Base-by-base conservation (phyloP, 345 rosid genomes). In the Excoecaria cochinchinensis region DNA sequence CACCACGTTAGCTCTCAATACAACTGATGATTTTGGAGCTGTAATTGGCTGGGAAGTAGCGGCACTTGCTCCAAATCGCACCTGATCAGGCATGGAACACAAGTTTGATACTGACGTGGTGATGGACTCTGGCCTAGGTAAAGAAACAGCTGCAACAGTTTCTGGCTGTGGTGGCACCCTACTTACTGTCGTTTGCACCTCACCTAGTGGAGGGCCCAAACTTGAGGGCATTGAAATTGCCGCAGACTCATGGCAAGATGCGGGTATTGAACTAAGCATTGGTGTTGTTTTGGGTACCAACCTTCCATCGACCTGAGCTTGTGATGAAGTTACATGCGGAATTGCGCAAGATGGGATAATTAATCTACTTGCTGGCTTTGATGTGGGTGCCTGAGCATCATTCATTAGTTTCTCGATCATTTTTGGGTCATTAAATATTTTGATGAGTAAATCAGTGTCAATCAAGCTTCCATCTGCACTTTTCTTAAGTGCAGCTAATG, bases 391-490 rank as follows among this genome's bases (percentile, higher is more conserved):
- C 76, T 74, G 74, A 69, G 36, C 44, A 64, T 70, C 72, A 46
- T 65, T 24, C 22, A 82, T 77, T 74, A 90, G 57, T 67, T 84
- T 78, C 74, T 86, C 75, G 24, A 88, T 67, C 76, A 83, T 81
- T 73, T 85, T 39, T 0, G 92, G 94, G 80, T 91, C 80, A 24
- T 74, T 76, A 15, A 91, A 84, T 79, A 92, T 71, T 74, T 84
- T 82, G 77, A 86, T 62, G 5, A 92, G 96, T 71, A 89, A 81
- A 59, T 85, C 85, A 25, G 82, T 50, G 79, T 92, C 96, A 4
- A 92, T 75, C 84, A 74, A 36, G 77, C 81, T 76, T 55, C 81
- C 82, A 19, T 83, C 86, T 71, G 77, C 70, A 55, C 71, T 81
- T 83, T 84, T 84, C 78, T 79, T 42, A 11, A 86, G 25, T 9